A percentile compares a stretch with the other conserved stretches of the same genome.
These are phyloP conservation scores for Salix koriyanagi DNA, from an alignment of 345 rosid genomes.

Conservation along the genomic window DNA sequence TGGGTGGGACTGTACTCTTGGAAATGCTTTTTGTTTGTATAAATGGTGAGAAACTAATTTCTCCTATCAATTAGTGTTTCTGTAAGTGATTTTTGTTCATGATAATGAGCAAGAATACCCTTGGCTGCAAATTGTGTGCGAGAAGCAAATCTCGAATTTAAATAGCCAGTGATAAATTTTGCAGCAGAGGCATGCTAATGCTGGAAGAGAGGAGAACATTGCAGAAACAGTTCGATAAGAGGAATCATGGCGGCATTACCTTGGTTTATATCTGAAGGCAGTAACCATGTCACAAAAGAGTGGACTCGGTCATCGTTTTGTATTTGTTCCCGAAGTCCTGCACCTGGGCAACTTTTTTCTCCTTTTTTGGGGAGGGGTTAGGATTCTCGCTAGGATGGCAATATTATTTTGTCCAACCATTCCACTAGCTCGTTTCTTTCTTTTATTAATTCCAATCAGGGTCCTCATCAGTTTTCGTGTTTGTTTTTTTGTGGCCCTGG, in stretches of 20 bases:
- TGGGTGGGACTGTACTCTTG: neutral
- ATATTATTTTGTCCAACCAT: too few species aligned
- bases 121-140: neutral
- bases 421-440: too few species aligned
- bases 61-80: neutral
- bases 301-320: too few species aligned
- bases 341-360: too few species aligned
- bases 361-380: too few species aligned
- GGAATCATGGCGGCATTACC: neutral
- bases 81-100: neutral
- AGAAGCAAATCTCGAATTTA: neutral
- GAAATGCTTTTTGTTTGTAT: neutral
- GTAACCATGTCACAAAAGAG: neutral
- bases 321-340: too few species aligned
- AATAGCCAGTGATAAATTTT: neutral
- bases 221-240: too few species aligned
- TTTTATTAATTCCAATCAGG: too few species aligned
- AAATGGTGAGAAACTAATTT: neutral
- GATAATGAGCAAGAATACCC: neutral
- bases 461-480: neutral
- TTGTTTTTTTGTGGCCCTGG: neutral
- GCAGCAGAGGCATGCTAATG: neutral
- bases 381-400: too few species aligned
- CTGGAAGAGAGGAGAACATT: neutral
- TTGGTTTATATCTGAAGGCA: neutral